Percentiles rank a stretch among this genome's conserved stretches.
phyloP scores from a whole-genome alignment of 371 early-diverging fungal species.

The Blakeslea trispora region DNA sequence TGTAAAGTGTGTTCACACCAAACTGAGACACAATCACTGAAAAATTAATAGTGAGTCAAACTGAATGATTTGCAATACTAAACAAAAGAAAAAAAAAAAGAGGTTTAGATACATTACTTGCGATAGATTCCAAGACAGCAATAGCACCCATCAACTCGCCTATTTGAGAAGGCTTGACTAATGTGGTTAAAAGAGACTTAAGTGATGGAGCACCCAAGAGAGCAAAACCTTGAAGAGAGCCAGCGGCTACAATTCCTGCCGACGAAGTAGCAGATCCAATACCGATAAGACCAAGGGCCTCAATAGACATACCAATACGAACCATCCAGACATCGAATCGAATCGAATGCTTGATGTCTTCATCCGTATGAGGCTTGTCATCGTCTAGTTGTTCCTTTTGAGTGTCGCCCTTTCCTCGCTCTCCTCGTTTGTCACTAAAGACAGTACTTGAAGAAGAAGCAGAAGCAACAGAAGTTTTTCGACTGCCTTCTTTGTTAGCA shows the following conservation, averaged over 20 bases:
- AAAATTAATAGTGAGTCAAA: conserved; percentile 5
- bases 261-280: conserved; percentile 34
- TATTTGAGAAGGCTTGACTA: conserved; percentile 50
- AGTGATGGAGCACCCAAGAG: conserved; percentile 38
- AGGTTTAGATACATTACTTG: conserved; percentile 40
- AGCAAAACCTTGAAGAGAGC: conserved; percentile 35
- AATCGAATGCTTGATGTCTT: conserved; percentile 9
- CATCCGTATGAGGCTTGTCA: background rate
- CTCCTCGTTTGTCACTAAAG: background rate
- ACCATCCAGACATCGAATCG: conserved; percentile 50
- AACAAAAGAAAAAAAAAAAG: too few relatives aligned
- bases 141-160: conserved; percentile 54
- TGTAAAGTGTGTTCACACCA: conserved; percentile 43
- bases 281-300: conserved; percentile 32
- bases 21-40: conserved; percentile 40
- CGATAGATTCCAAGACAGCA: conserved; percentile 51
- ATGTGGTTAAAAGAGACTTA: conserved; percentile 42
- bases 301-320: conserved; percentile 40
- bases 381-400: background rate
- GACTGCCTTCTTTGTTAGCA: background rate
- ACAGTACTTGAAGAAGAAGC: conserved; percentile 1
- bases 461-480: background rate
- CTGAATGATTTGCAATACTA: background rate
- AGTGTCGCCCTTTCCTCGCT: background rate
- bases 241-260: conserved; percentile 25